Evolutionary conservation across 495 filamentous ascomycete genomes (phyloP).

Genomic region (Hypoxylon lenormandii): DNA sequence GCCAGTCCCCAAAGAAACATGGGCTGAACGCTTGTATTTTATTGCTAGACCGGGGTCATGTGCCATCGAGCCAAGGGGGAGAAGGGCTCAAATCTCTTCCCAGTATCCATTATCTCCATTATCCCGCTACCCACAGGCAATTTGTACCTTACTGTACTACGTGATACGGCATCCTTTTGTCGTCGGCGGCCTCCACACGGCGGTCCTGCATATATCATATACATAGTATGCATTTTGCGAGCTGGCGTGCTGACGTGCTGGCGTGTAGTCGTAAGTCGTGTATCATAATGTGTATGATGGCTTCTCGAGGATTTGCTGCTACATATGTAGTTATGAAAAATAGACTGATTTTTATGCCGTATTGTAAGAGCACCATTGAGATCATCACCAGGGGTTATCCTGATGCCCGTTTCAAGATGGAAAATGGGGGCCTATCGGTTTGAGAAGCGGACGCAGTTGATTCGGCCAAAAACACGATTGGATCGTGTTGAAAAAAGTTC

Average conservation of each 20-base stretch:
- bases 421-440: constrained; percentile 11
- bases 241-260: too few relatives aligned
- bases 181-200: constrained; percentile 40
- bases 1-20: constrained; percentile 16
- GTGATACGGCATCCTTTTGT: constrained; percentile 6
- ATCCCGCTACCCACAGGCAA: constrained; percentile 21
- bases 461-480: constrained; percentile 10
- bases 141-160: constrained; percentile 28
- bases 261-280: neutral
- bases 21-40: constrained; percentile 17
- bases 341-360: neutral
- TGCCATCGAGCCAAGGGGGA: constrained; percentile 25
- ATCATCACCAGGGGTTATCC: constrained; percentile 22
- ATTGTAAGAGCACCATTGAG: neutral
- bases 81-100: constrained; percentile 14
- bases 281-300: constrained; percentile 5
- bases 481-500: constrained; percentile 23
- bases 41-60: constrained; percentile 34
- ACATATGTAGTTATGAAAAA: neutral
- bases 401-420: constrained; percentile 33
- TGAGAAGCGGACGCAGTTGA: constrained; percentile 15
- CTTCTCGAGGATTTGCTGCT: neutral
- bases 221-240: too few relatives aligned
- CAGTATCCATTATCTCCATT: constrained; percentile 4
- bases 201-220: constrained; percentile 29